Conservation (phyloP, 2,329 filamentous ascomycete genomes). For the Cercospora sojina region DNA sequence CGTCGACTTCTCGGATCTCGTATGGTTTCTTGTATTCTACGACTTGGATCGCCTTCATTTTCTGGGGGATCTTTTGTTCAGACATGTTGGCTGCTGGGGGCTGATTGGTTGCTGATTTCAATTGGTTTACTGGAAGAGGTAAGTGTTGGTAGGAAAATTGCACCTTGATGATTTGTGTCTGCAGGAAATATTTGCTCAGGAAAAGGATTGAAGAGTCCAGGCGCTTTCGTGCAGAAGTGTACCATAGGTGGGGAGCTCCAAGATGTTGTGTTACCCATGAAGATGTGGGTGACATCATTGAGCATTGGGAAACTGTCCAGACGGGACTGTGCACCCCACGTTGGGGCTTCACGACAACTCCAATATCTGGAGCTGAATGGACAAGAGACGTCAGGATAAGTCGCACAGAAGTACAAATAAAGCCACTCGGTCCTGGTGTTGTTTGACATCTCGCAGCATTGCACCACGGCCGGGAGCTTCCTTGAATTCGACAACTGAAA, state of each 20-base stretch:
- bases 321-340: not conserved
- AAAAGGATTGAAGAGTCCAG: not conserved
- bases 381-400: not conserved
- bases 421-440: not conserved
- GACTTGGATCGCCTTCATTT: constrained; percentile 51
- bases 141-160: not conserved
- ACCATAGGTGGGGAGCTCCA: not conserved
- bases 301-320: not conserved
- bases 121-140: not conserved
- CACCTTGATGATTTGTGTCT: constrained; percentile 13
- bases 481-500: too few species aligned
- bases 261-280: not conserved
- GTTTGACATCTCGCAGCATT: too few species aligned
- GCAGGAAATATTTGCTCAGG: not conserved
- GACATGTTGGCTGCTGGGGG: constrained; percentile 4
- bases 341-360: not conserved
- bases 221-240: not conserved
- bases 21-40: constrained; percentile 58
- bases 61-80: constrained; percentile 39
- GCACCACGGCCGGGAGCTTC: too few species aligned
- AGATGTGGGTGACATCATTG: not conserved
- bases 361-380: not conserved
- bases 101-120: constrained; percentile 10
- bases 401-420: not conserved
- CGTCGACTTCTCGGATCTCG: constrained; percentile 50